A percentile compares a stretch with the other conserved stretches of the same genome.
Conservation (phyloP, 1,284 basidiomycete species). For the Ceratobasidium sp. region DNA sequence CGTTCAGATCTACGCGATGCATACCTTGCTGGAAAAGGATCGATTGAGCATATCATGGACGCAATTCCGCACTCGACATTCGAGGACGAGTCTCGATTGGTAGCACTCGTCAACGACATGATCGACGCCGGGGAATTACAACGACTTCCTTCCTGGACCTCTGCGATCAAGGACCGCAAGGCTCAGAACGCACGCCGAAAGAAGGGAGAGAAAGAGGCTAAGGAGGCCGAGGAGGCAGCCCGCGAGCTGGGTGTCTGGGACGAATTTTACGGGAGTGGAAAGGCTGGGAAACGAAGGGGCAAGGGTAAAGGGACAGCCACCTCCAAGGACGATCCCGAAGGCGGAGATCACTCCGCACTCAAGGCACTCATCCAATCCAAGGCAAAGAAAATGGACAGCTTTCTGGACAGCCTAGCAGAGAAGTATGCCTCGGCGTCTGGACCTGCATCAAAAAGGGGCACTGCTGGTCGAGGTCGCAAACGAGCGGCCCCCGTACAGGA, state of each 20-base stretch:
- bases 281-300: conserved; percentile 66
- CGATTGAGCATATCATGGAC: conserved; percentile 79
- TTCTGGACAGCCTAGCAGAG: conserved; percentile 76
- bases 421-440: conserved; percentile 69
- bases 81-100: conserved; percentile 84
- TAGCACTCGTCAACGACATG: conserved; percentile 70
- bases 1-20: conserved; percentile 75
- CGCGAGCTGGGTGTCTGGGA: conserved; percentile 94
- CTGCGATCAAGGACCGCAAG: conserved; percentile 77
- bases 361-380: conserved; percentile 84
- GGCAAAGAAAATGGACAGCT: conserved; percentile 68
- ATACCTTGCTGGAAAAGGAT: conserved; percentile 72
- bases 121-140: conserved; percentile 70
- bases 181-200: conserved; percentile 75
- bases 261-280: conserved; percentile 88
- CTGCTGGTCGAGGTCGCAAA: conserved; percentile 62
- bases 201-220: conserved; percentile 77
- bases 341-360: conserved; percentile 66
- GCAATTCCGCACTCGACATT: conserved; percentile 83
- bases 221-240: conserved; percentile 84
- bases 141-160: conserved; percentile 69
- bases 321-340: conserved; percentile 52
- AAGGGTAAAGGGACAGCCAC: conserved; percentile 62
- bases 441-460: conserved; percentile 47
- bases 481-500: conserved; percentile 51